Evolutionary conservation across 805 yeast species (phyloP), one percentile per base, ranked within the genome.

Genomic region (Tetrapisispora namnaoensis): DNA sequence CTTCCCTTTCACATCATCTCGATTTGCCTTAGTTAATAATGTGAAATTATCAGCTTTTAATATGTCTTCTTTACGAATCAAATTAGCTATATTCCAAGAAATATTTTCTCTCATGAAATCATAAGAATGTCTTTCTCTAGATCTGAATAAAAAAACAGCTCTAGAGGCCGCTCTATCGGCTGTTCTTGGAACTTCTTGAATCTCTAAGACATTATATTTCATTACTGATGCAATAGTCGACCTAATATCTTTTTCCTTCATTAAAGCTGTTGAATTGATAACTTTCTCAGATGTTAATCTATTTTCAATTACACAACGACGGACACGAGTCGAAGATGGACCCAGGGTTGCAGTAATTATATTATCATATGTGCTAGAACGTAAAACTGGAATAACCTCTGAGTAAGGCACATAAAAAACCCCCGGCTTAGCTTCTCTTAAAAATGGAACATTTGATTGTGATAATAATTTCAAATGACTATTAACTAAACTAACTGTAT

Each of bases 171-270:
- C 90, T 55, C 98, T 76, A 63, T 93, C 98, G 22, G 80, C 82
- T 9, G 95, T 83, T 58, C 91, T 78, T 13, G 98, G 97, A 28
- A 93, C 84, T 68, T 93, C 99, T 67, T 91, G 98, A 36, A 90
- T 75, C 61, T 91, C 96, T 18, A 90, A 70, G 18, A 86, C 76
- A 52, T 90, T 88, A 54, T 79, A 74, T 47, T 76, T 77, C 27
- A 86, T 76, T 47, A 93, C 69, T 34, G 78, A 76, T 42, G 83
- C 77, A 41, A 89, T 69, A 41, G 83, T 80, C 37, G 82, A 79
- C 49, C 96, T 74, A 9, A 89, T 85, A 36, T 81, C 84, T 51
- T 77, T 78, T 50, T 88, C 95, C 54, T 79, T 86, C 66, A 93
- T 74, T 46, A 93, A 68, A 1, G 93, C 91, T 16, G 78, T 65